Percentiles rank a stretch among this genome's conserved stretches.
These are phyloP conservation scores for Chytridium lagenaria DNA, from an alignment of 371 early-diverging fungal genomes.

Conservation along the genomic window DNA sequence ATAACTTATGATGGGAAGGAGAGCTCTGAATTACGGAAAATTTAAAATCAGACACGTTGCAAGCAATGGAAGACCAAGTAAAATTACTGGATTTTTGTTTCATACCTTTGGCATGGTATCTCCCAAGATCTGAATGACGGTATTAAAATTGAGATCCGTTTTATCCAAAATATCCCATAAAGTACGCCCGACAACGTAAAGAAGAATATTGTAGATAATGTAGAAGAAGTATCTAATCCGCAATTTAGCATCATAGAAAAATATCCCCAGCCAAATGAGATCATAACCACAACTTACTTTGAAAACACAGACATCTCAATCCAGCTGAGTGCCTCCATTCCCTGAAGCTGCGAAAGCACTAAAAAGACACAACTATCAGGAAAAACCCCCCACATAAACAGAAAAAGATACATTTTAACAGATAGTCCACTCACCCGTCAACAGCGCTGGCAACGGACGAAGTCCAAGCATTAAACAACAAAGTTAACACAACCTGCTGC, in stretches of 20 bases:
- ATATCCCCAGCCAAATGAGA: constrained; percentile 34
- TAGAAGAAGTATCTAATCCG: constrained; percentile 90
- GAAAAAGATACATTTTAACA: constrained; percentile 46
- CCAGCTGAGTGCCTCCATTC: constrained; percentile 71
- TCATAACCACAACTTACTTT: constrained; percentile 54
- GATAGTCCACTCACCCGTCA: constrained; percentile 66
- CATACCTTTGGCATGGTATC: constrained; percentile 66
- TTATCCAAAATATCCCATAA: constrained; percentile 75
- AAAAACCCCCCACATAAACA: too few relatives aligned
- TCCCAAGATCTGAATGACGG: constrained; percentile 74
- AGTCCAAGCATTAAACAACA: constrained; percentile 70
- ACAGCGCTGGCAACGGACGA: constrained; percentile 71
- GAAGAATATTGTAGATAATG: constrained; percentile 83
- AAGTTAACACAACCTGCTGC: constrained; percentile 68
- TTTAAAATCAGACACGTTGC: not conserved
- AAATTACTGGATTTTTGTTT: constrained; percentile 6
- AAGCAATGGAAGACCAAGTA: not conserved
- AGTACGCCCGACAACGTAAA: constrained; percentile 82
- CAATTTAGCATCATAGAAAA: constrained; percentile 62
- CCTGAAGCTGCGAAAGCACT: constrained; percentile 61
- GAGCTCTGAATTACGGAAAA: constrained; percentile 30
- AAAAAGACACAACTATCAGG: constrained; percentile 3
- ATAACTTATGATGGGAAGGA: constrained; percentile 48
- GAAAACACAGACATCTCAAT: constrained; percentile 70
- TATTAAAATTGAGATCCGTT: constrained; percentile 69